phyloP scores from a whole-genome alignment of 192 early-diverging fungal species.

The Borealophlyctis nickersoniae region DNA sequence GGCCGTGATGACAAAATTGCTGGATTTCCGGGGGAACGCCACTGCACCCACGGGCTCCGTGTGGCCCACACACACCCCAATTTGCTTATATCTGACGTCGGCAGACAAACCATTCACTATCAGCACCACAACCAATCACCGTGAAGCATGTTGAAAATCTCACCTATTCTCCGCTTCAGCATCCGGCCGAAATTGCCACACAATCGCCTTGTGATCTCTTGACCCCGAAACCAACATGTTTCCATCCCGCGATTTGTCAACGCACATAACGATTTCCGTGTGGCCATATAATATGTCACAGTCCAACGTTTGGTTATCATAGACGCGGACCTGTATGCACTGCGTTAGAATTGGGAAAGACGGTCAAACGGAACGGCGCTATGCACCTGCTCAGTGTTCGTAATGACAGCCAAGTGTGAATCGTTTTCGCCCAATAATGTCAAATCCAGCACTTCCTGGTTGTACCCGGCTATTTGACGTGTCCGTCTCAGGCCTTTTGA shows the following conservation, averaged over 20 bases:
- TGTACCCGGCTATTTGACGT: conserved; percentile 91
- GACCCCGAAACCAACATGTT: conserved; percentile 78
- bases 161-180: conserved; percentile 29
- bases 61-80: conserved; percentile 82
- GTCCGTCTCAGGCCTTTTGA: conserved; percentile 36
- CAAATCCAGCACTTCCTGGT: conserved; percentile 92
- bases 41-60: conserved; percentile 92
- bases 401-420: conserved; percentile 77
- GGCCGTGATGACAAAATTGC: conserved; percentile 75
- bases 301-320: conserved; percentile 72
- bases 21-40: conserved; percentile 64
- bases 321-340: conserved; percentile 67
- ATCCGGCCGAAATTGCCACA: conserved; percentile 77
- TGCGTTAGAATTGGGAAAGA: too few relatives aligned
- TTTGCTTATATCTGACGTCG: conserved; percentile 48
- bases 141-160: conserved; percentile 6
- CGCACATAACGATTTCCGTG: conserved; percentile 79
- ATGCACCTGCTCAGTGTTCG: conserved; percentile 79
- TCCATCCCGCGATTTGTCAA: conserved; percentile 69
- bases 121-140: conserved; percentile 7
- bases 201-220: conserved; percentile 81
- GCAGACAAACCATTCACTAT: too few relatives aligned
- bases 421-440: conserved; percentile 72
- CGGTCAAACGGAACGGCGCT: neutral
- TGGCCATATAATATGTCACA: conserved; percentile 89